Conservation (phyloP, 1,284 basidiomycete genomes). For the Marasmius fiardii region DNA sequence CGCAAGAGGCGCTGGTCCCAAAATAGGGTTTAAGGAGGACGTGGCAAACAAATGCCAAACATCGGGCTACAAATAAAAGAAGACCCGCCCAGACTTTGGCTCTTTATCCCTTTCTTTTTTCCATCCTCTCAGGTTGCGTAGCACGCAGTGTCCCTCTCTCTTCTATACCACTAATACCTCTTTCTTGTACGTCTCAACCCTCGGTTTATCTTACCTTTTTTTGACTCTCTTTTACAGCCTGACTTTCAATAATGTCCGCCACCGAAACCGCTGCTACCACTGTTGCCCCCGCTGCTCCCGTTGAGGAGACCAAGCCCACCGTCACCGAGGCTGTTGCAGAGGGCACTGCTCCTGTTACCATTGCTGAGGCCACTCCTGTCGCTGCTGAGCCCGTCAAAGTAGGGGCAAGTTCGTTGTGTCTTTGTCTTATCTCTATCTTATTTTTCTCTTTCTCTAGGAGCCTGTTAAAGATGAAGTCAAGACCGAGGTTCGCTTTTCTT, state of each 20-base stretch:
- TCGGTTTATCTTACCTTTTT: slow-evolving; percentile 19
- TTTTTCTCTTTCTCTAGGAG: slow-evolving; percentile 33
- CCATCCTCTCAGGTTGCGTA: slow-evolving; percentile 50
- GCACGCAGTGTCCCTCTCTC: slow-evolving; percentile 45
- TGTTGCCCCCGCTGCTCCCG: slow-evolving; percentile 29
- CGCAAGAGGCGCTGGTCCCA: neutral
- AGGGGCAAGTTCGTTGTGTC: slow-evolving; percentile 20
- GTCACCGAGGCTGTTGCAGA: slow-evolving; percentile 27
- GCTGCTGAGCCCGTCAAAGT: slow-evolving; percentile 32
- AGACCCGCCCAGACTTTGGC: slow-evolving; percentile 30
- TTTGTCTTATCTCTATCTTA: slow-evolving; percentile 7
- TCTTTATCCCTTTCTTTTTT: slow-evolving; percentile 36
- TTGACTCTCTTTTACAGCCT: slow-evolving; percentile 38
- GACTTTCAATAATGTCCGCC: slow-evolving; percentile 83
- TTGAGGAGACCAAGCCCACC: slow-evolving; percentile 50
- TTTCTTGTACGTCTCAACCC: slow-evolving; percentile 17
- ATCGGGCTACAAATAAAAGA: neutral
- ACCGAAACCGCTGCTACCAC: slow-evolving; percentile 46
- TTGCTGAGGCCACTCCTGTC: slow-evolving; percentile 31
- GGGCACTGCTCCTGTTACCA: slow-evolving; percentile 28
- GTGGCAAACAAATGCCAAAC: neutral
- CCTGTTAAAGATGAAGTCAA: slow-evolving; percentile 42
- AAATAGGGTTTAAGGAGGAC: neutral
- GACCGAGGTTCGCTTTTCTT: slow-evolving; percentile 33
- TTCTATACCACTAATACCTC: slow-evolving; percentile 47